These are phyloP conservation scores for Monilinia aucupariae DNA, from an alignment of 2,329 filamentous ascomycete species.

Conservation along the genomic window DNA sequence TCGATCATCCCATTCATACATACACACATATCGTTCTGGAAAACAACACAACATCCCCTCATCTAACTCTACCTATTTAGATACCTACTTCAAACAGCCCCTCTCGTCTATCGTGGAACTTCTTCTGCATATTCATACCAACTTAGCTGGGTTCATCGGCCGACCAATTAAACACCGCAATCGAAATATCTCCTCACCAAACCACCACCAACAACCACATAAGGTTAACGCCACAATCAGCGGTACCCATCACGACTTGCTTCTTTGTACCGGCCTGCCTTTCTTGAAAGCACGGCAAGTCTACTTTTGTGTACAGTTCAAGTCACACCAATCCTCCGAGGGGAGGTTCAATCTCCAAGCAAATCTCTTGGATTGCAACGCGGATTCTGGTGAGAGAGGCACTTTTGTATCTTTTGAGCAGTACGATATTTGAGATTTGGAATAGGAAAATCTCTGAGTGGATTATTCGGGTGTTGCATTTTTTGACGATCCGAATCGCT, in stretches of 20 bases:
- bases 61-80: not conserved
- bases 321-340: not conserved
- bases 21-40: not conserved
- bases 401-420: not conserved
- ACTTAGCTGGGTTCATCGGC: not conserved
- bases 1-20: not conserved
- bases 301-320: not conserved
- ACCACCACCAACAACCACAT: not conserved
- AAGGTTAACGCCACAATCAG: not conserved
- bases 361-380: slow-evolving; percentile 13
- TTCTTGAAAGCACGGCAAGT: not conserved
- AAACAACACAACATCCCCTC: not conserved
- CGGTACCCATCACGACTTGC: not conserved
- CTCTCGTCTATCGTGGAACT: not conserved
- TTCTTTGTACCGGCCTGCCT: not conserved
- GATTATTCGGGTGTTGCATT: not conserved
- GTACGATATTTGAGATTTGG: not conserved
- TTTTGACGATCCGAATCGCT: not conserved
- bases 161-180: slow-evolving; percentile 4
- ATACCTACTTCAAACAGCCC: not conserved
- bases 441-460: not conserved
- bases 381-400: slow-evolving; percentile 4
- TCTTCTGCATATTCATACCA: not conserved
- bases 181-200: not conserved
- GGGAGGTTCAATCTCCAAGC: slow-evolving; percentile 2